Evolutionary conservation across 176 grass and related monocot species (phyloP).

Genomic region (Canna indica): DNA sequence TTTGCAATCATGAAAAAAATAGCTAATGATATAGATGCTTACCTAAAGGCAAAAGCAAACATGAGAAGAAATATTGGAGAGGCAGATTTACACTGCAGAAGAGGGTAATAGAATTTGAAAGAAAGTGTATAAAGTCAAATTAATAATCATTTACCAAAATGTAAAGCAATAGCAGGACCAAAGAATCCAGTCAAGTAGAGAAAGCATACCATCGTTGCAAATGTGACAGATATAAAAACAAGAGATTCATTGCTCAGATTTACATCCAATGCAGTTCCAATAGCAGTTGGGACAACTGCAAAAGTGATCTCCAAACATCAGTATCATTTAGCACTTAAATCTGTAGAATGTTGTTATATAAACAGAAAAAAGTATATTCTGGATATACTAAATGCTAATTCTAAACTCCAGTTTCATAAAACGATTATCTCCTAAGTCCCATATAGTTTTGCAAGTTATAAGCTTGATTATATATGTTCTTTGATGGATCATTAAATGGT

Average conservation of each 20-base stretch:
- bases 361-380: background rate
- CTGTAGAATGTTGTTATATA: background rate
- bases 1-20: background rate
- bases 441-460: too few species aligned
- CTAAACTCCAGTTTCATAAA: background rate
- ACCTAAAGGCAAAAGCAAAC: constrained; percentile 98
- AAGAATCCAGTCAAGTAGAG: background rate
- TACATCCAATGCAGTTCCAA: constrained; percentile 88
- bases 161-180: background rate
- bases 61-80: constrained; percentile 90
- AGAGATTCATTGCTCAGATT: constrained; percentile 96
- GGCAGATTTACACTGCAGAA: constrained; percentile 91
- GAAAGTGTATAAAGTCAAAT: background rate
- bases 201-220: constrained; percentile 91
- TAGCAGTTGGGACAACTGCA: constrained; percentile 91
- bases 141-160: background rate
- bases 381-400: too few species aligned
- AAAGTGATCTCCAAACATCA: constrained; percentile 18
- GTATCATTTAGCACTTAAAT: background rate
- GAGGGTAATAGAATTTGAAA: constrained; percentile 9
- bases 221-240: constrained; percentile 95
- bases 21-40: constrained; percentile 2
- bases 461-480: too few species aligned
- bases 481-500: too few species aligned
- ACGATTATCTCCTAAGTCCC: too few species aligned